Conservation (phyloP, 257 asterid species). For the Thymus mandschuricus region DNA sequence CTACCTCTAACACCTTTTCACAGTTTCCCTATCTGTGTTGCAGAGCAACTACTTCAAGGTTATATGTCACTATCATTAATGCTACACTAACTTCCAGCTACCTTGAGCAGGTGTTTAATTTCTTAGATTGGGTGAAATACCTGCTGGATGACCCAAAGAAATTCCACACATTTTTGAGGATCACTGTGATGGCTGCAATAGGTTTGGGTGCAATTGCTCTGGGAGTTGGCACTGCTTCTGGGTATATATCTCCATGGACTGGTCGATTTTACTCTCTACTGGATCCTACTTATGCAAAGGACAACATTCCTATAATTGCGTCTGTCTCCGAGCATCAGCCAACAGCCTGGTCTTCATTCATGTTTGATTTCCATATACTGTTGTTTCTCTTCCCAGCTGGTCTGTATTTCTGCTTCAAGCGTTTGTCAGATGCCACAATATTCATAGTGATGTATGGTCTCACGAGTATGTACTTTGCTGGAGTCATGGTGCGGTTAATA, state of each 20-base stretch:
- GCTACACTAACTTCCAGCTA: slow-evolving; percentile 33
- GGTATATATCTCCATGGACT: slow-evolving; percentile 98
- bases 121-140: slow-evolving; percentile 92
- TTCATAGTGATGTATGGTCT: slow-evolving; percentile 98
- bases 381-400: slow-evolving; percentile 96
- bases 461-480: slow-evolving; percentile 99
- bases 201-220: slow-evolving; percentile 82
- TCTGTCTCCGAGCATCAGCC: slow-evolving; percentile 99
- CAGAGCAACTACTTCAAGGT: slow-evolving; percentile 17
- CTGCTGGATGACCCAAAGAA: slow-evolving; percentile 83
- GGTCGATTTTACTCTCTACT: slow-evolving; percentile 97
- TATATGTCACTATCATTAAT: slow-evolving; percentile 9
- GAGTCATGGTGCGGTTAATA: slow-evolving; percentile 98
- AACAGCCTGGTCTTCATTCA: slow-evolving; percentile 99
- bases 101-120: slow-evolving; percentile 83
- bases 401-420: slow-evolving; percentile 97
- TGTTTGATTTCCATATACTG: slow-evolving; percentile 94
- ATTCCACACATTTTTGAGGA: slow-evolving; percentile 83
- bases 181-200: slow-evolving; percentile 82
- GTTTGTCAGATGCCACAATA: slow-evolving; percentile 91
- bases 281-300: slow-evolving; percentile 99
- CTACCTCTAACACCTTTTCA: not conserved
- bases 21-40: slow-evolving; percentile 15
- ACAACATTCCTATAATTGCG: slow-evolving; percentile 96
- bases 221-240: slow-evolving; percentile 98